Evolutionary conservation across 345 rosid species (phyloP).

Genomic region (Camelina neglecta): DNA sequence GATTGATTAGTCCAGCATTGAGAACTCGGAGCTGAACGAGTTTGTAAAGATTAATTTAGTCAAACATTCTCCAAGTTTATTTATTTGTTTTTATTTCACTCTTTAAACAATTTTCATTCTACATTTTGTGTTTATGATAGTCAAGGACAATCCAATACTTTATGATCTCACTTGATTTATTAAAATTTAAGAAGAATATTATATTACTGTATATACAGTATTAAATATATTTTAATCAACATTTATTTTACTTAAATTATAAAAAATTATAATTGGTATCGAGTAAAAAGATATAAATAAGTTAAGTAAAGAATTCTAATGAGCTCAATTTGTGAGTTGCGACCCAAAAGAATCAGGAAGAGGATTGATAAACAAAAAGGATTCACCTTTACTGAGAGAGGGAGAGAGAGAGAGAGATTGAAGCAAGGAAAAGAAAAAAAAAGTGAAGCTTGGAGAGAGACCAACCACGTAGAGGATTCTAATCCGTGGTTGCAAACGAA

Average conservation of each 20-base stretch:
- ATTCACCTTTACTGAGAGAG: conserved; percentile 31
- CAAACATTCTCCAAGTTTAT: too few species aligned
- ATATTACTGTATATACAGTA: too few species aligned
- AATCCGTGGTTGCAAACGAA: conserved; percentile 60
- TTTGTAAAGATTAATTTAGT: too few species aligned
- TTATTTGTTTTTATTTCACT: too few species aligned
- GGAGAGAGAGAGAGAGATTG: conserved; percentile 20
- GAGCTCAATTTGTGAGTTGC: conserved; percentile 1
- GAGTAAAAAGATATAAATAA: not conserved
- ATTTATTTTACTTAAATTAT: not conserved
- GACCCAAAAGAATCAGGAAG: conserved; percentile 18
- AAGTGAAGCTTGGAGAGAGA: conserved; percentile 43
- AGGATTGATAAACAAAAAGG: conserved; percentile 23
- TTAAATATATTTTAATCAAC: too few species aligned
- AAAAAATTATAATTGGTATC: not conserved
- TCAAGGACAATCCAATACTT: not conserved
- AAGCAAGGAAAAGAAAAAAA: conserved; percentile 30
- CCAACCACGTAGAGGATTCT: conserved; percentile 46
- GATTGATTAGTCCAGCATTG: not conserved
- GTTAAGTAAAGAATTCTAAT: not conserved
- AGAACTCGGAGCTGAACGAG: too few species aligned
- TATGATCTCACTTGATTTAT: not conserved
- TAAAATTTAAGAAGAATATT: too few species aligned
- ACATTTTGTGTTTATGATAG: not conserved
- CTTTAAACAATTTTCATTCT: too few species aligned